Base-by-base conservation (phyloP, 2,329 filamentous ascomycete genomes). In the Alternaria triticimaculans region DNA sequence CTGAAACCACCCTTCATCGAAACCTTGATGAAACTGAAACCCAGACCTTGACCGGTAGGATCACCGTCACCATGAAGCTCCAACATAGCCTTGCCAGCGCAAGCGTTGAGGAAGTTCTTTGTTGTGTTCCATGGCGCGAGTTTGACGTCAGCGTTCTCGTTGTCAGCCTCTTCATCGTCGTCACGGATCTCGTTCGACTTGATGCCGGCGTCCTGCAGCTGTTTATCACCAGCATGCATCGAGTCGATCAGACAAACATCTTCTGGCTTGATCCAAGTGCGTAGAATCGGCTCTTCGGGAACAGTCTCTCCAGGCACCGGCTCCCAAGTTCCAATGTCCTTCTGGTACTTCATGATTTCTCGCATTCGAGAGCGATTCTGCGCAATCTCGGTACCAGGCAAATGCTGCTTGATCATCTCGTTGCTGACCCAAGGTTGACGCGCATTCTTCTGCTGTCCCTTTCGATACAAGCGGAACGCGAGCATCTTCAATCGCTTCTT, bases 1-100 rank as follows among this genome's bases (percentile, higher is more conserved):
- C 94, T 93, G 80, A 97, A 99, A 0, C 96, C 96, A 65, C 96
- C 96, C 81, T 99, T 99, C 96, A 99, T 99, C 1, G 93, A 97
- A 0, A 94, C 97, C 76, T 96, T 94, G 79, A 99, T 94, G 80
- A 99, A 97, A 78, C 93, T 97, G 83, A 98, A 97, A 3, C 93
- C 96, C 63, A 97, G 89, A 2, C 96, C 96, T 73, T 94, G 92
- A 23, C 94, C 94, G 0, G 95, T 97, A 4, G 96, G 96, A 76
- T 99, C 96, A 60, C 96, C 96, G 69, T 96, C 93, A 20, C 96
- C 96, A 72, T 97, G 94, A 12, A 99, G 87, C 71, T 94, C 92
- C 49, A 99, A 87, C 96, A 99, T 99, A 4, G 96, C 96, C 78
- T 99, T 99, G 63, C 94, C 93, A 64, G 94, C 90, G 54, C 93